These are phyloP conservation scores for Antitrichia curtipendula DNA, from an alignment of 225 moss, liverwort and hornwort genomes.

Conservation along the genomic window DNA sequence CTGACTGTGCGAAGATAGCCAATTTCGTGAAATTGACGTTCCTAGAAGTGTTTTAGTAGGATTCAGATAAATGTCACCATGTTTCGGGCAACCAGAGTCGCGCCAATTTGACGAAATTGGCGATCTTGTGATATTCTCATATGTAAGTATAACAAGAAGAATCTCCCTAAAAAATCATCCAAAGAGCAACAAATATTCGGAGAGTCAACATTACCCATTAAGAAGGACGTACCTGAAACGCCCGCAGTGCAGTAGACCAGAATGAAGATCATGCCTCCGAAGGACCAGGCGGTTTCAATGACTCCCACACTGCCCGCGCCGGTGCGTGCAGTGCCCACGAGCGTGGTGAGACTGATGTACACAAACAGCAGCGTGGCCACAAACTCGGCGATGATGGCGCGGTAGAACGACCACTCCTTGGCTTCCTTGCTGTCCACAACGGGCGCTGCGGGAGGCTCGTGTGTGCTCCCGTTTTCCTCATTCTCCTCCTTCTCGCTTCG, in stretches of 20 bases:
- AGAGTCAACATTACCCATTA: neutral
- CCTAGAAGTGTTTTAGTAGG: neutral
- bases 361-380: slow-evolving; percentile 19
- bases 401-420: slow-evolving; percentile 1
- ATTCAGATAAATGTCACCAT: neutral
- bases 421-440: slow-evolving; percentile 2
- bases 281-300: slow-evolving; percentile 11
- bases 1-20: neutral
- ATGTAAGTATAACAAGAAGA: neutral
- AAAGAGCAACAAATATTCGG: neutral
- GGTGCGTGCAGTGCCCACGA: slow-evolving; percentile 1
- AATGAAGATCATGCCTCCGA: slow-evolving; percentile 31
- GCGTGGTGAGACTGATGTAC: slow-evolving; percentile 13
- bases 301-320: neutral
- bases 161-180: neutral
- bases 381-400: slow-evolving; percentile 27
- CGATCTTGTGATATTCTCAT: neutral
- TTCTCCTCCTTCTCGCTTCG: neutral
- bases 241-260: slow-evolving; percentile 34
- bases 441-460: neutral
- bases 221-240: slow-evolving; percentile 1
- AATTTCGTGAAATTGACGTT: too few relatives aligned
- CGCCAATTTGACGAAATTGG: neutral
- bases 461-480: neutral
- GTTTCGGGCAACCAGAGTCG: neutral